Evolutionary conservation across 2,329 filamentous ascomycete genomes (phyloP).

Genomic region (Colletotrichum costaricense): DNA sequence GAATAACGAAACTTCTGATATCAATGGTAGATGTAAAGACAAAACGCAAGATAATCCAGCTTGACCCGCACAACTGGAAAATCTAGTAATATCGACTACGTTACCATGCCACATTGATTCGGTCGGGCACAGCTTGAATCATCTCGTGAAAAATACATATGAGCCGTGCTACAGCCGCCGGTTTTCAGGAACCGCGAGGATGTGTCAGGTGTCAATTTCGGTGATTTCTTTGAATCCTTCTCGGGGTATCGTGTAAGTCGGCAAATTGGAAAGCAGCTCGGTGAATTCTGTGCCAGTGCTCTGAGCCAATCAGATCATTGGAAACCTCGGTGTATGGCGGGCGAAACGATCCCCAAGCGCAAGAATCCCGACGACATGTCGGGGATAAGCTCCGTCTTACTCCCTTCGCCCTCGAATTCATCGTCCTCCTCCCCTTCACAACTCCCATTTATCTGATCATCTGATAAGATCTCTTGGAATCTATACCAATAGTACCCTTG

Average conservation of each 20-base stretch:
- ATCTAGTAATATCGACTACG: too few relatives aligned
- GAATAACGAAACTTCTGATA: too few relatives aligned
- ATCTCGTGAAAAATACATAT: too few relatives aligned
- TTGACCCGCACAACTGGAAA: too few relatives aligned
- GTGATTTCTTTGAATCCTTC: too few relatives aligned
- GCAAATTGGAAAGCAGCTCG: neutral
- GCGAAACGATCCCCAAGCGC: neutral
- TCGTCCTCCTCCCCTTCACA: neutral
- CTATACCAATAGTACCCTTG: fast-evolving
- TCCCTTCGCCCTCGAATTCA: neutral
- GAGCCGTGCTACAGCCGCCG: too few relatives aligned
- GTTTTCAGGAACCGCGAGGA: too few relatives aligned
- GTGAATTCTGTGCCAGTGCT: neutral
- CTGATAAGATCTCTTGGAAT: conserved; percentile 1
- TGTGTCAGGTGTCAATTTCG: too few relatives aligned
- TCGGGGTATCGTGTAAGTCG: neutral
- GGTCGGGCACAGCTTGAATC: too few relatives aligned
- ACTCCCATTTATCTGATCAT: conserved; percentile 16
- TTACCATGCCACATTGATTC: too few relatives aligned
- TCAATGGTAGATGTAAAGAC: too few relatives aligned
- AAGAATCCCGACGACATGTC: conserved; percentile 11
- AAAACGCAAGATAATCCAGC: too few relatives aligned
- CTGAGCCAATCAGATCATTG: neutral
- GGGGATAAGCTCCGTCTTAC: conserved; percentile 16
- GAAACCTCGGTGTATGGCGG: conserved; percentile 19